These are phyloP conservation scores for Passalora sequoiae DNA, from an alignment of 2,329 filamentous ascomycete genomes.

Conservation along the genomic window DNA sequence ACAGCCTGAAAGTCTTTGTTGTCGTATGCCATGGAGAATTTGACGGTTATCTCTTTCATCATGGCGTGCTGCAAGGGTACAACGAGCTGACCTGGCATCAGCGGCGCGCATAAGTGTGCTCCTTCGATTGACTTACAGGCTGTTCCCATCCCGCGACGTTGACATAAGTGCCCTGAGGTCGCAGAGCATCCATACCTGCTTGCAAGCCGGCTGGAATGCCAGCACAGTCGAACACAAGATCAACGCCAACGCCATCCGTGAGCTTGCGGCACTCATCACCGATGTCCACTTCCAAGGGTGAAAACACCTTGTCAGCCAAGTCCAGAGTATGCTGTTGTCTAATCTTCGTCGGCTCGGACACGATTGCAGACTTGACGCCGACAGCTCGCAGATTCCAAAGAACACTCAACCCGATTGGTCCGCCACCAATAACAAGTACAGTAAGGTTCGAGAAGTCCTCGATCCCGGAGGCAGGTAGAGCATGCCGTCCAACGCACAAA, in stretches of 20 bases:
- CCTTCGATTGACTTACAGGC: constrained; percentile 3
- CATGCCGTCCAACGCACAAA: constrained; percentile 18
- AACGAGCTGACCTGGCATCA: constrained; percentile 9
- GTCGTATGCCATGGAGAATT: constrained; percentile 18
- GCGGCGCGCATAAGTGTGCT: neutral
- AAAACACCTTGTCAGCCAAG: constrained; percentile 13
- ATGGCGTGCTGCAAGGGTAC: constrained; percentile 10
- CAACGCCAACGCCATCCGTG: constrained; percentile 16
- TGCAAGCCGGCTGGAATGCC: constrained; percentile 13
- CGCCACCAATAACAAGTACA: constrained; percentile 20
- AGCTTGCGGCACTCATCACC: constrained; percentile 15
- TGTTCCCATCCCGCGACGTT: constrained; percentile 21
- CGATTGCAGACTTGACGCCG: constrained; percentile 10
- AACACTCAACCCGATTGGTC: constrained; percentile 19
- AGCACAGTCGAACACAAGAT: constrained; percentile 22
- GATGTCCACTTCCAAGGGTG: constrained; percentile 14
- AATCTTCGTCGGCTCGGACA: constrained; percentile 17
- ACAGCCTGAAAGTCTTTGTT: constrained; percentile 15
- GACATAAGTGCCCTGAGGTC: constrained; percentile 15
- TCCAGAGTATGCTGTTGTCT: constrained; percentile 11
- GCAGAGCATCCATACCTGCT: constrained; percentile 18
- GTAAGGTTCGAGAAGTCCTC: constrained; percentile 7
- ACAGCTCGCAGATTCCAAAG: constrained; percentile 15
- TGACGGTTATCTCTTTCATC: constrained; percentile 19
- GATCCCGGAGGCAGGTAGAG: constrained; percentile 12